These are phyloP conservation scores for Xylariales sp. DNA, from an alignment of 2,329 filamentous ascomycete genomes.

Conservation along the genomic window DNA sequence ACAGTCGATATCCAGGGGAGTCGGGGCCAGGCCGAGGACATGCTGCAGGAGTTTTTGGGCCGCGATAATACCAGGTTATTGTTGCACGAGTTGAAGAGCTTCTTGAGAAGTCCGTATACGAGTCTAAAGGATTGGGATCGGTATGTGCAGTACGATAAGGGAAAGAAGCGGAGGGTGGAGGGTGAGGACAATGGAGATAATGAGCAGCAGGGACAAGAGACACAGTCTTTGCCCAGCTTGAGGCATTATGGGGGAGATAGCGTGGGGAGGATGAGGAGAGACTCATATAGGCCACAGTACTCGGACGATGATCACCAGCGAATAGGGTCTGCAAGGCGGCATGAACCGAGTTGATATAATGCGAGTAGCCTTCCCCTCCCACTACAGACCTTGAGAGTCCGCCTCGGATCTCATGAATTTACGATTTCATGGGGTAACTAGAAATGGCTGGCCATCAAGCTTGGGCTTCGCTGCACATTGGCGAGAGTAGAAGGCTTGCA, in stretches of 20 bases:
- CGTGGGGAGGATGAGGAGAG: neutral
- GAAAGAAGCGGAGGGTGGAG: conserved; percentile 11
- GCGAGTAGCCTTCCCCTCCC: no score
- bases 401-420: no score
- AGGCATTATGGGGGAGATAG: neutral
- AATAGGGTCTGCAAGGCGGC: no score
- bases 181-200: neutral
- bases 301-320: no score
- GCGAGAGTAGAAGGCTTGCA: no score
- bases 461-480: no score
- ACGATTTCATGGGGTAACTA: no score
- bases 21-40: conserved; percentile 71
- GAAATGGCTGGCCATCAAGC: no score
- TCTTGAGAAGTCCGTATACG: conserved; percentile 74
- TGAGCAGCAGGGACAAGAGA: neutral
- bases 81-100: conserved; percentile 78
- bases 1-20: conserved; percentile 77
- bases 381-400: no score
- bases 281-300: neutral
- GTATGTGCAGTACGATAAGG: conserved; percentile 62
- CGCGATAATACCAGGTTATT: conserved; percentile 69
- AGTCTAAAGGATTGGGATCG: conserved; percentile 75
- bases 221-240: neutral
- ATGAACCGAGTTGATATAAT: no score
- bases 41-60: conserved; percentile 75